Conservation (phyloP, 306 rosid species). For the Dicorynia guianensis region DNA sequence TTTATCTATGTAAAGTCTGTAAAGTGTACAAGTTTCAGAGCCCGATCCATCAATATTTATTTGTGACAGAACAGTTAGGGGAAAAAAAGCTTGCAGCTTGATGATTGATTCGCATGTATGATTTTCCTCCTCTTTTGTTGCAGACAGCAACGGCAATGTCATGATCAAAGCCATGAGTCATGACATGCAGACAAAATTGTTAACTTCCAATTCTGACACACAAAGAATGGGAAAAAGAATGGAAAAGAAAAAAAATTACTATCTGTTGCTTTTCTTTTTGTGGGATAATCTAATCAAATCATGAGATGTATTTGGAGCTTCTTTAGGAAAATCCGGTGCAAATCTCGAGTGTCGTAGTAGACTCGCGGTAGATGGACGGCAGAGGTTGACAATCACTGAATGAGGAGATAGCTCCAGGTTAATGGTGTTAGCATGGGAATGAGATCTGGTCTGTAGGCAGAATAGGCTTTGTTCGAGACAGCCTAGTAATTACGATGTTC, state of each 20-base stretch:
- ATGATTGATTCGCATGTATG: constrained; percentile 8
- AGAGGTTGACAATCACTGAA: constrained; percentile 33
- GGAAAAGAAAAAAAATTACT: constrained; percentile 20
- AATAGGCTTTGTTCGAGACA: constrained; percentile 30
- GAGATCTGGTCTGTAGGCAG: constrained; percentile 17
- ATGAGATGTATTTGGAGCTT: constrained; percentile 28
- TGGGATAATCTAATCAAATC: constrained; percentile 37
- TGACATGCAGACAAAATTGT: constrained; percentile 39
- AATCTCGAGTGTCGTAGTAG: constrained; percentile 33
- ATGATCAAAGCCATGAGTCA: constrained; percentile 17
- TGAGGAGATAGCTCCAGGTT: constrained; percentile 32
- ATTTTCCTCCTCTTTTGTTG: constrained; percentile 26
- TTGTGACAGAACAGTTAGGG: not conserved
- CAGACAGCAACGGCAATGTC: constrained; percentile 35
- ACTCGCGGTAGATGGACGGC: constrained; percentile 11
- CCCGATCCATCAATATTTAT: not conserved
- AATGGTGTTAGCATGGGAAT: constrained; percentile 21
- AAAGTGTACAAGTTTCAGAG: too few species aligned
- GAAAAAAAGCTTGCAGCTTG: not conserved
- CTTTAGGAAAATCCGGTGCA: constrained; percentile 43
- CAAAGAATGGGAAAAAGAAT: constrained; percentile 46
- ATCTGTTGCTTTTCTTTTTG: constrained; percentile 30
- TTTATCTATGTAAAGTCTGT: too few species aligned
- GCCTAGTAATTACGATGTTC: constrained; percentile 10
- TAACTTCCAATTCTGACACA: constrained; percentile 37